These are phyloP conservation scores for Kentomonas sorsogonicus DNA, from an alignment of 208 protist genomes.

Conservation along the genomic window DNA sequence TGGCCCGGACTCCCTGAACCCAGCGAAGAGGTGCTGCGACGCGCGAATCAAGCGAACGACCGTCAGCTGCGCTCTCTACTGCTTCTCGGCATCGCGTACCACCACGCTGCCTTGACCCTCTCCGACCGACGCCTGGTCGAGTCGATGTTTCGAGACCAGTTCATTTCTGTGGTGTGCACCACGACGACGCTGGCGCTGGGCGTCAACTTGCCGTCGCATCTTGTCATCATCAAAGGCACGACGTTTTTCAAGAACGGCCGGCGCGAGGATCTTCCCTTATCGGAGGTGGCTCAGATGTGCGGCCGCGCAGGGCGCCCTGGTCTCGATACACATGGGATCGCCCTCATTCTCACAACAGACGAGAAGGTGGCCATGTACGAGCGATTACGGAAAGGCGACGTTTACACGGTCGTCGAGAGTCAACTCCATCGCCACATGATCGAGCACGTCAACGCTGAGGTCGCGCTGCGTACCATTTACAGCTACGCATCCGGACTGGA, in stretches of 20 bases:
- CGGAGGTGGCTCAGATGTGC: conserved; percentile 99
- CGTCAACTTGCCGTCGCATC: conserved; percentile 90
- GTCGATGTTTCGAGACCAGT: conserved; percentile 77
- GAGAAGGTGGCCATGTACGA: conserved; percentile 54
- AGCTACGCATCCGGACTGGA: conserved; percentile 55
- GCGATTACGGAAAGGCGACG: conserved; percentile 37
- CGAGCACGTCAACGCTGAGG: conserved; percentile 93
- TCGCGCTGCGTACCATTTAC: conserved; percentile 86
- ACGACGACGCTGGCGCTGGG: conserved; percentile 92
- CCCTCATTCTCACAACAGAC: conserved; percentile 86
- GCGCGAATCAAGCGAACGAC: conserved; percentile 48
- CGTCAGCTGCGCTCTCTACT: conserved; percentile 58
- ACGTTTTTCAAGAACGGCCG: conserved; percentile 96
- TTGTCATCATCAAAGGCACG: conserved; percentile 96
- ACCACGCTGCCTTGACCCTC: conserved; percentile 78
- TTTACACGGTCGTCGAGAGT: conserved; percentile 61
- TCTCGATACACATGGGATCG: conserved; percentile 77
- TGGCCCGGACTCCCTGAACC: conserved; percentile 30
- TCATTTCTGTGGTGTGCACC: conserved; percentile 84
- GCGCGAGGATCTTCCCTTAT: conserved; percentile 89
- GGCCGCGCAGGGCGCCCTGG: conserved; percentile 87
- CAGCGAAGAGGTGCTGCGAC: conserved; percentile 24
- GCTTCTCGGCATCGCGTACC: conserved; percentile 74
- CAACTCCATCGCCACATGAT: conserved; percentile 82
- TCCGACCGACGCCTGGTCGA: conserved; percentile 80